Evolutionary conservation across 768 basidiomycete species (phyloP).

Genomic region (Postia placenta): DNA sequence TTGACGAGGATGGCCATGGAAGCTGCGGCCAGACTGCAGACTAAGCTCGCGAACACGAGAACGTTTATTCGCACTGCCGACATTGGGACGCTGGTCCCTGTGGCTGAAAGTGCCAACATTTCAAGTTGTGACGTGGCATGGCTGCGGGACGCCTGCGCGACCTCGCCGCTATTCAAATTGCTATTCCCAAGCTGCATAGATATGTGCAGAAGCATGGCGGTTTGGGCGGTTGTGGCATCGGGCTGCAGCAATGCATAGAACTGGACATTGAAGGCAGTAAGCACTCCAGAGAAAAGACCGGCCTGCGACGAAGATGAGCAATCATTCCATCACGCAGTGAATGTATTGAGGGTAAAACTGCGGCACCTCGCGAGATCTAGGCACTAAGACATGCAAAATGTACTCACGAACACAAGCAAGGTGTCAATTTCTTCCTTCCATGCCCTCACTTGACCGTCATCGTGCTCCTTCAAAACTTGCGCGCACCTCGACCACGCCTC

Average conservation of each 20-base stretch:
- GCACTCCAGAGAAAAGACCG: constrained; percentile 21
- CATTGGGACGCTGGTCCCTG: neutral
- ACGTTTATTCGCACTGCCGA: constrained; percentile 15
- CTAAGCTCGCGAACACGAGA: constrained; percentile 20
- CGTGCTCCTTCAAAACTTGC: constrained; percentile 12
- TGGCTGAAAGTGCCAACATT: neutral
- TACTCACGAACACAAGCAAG: constrained; percentile 18
- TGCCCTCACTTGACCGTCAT: constrained; percentile 12
- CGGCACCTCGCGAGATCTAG: neutral
- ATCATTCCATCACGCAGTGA: neutral
- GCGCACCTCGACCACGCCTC: constrained; percentile 17
- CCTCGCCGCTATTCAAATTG: neutral
- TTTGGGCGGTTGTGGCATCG: neutral
- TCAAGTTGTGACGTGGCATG: neutral
- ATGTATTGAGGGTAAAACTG: neutral
- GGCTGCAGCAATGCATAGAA: constrained; percentile 14
- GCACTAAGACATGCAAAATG: neutral
- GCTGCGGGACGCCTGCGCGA: neutral
- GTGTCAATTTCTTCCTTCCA: constrained; percentile 22
- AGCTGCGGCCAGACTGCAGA: constrained; percentile 20
- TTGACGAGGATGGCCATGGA: constrained; percentile 22
- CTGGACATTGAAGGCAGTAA: constrained; percentile 19
- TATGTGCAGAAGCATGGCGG: constrained; percentile 7
- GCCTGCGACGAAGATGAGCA: constrained; percentile 10
- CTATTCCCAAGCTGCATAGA: constrained; percentile 5